phyloP scores from a whole-genome alignment of 768 basidiomycete species.

The Rhizopogon rudus region DNA sequence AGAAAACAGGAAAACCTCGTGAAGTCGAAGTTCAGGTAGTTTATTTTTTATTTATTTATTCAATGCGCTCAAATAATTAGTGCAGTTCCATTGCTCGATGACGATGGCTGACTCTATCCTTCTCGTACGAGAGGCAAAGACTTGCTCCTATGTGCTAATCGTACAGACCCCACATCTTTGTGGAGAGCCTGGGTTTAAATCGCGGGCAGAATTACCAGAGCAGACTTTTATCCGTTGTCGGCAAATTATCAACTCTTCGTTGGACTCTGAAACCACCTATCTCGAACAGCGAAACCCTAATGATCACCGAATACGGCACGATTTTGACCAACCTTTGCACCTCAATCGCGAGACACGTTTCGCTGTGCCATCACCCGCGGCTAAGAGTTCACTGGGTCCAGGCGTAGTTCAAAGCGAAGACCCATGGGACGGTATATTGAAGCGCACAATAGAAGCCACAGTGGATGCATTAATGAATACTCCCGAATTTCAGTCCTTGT shows the following conservation, averaged over 20 bases:
- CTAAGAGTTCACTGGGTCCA: conserved; percentile 15
- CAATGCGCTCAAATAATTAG: conserved; percentile 1
- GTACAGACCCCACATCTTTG: conserved; percentile 95
- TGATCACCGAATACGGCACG: conserved; percentile 33
- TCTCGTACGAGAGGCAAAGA: conserved; percentile 90
- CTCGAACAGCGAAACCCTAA: conserved; percentile 23
- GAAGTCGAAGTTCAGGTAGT: conserved; percentile 94
- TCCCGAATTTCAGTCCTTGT: conserved; percentile 23
- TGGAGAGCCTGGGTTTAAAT: conserved; percentile 88
- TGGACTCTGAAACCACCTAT: conserved; percentile 19
- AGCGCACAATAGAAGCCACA: conserved; percentile 23
- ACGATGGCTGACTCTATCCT: conserved; percentile 87
- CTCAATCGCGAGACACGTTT: conserved; percentile 44
- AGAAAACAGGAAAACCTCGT: conserved; percentile 82
- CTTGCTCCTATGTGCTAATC: conserved; percentile 91
- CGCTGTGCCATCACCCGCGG: conserved; percentile 31
- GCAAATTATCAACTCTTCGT: conserved; percentile 47
- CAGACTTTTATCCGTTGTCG: conserved; percentile 77
- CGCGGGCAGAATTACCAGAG: conserved; percentile 57
- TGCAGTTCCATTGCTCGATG: conserved; percentile 93
- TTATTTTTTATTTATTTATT: conserved; percentile 8
- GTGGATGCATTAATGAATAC: conserved; percentile 24
- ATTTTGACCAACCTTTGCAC: conserved; percentile 54
- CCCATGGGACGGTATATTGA: conserved; percentile 20
- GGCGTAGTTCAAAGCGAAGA: conserved; percentile 12